A percentile compares a stretch with the other conserved stretches of the same genome.
phyloP scores from a whole-genome alignment of 495 filamentous ascomycete genomes.

The Entonaema liquescens region DNA sequence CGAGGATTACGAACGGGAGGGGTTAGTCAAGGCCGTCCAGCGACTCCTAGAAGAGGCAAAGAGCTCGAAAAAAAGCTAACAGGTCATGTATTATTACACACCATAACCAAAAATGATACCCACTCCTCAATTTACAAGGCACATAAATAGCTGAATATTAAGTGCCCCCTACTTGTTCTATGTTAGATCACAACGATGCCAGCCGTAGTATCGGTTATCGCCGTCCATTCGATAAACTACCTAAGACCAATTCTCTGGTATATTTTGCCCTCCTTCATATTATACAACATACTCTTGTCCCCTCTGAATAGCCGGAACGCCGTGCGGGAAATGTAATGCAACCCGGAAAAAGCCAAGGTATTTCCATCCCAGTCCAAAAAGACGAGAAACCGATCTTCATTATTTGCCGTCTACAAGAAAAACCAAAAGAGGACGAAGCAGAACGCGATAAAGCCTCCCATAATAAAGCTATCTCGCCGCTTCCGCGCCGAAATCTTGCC shows the following conservation, averaged over 20 bases:
- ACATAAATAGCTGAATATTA: not conserved
- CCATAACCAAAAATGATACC: slow-evolving; percentile 35
- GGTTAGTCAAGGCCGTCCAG: slow-evolving; percentile 72
- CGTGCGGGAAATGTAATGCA: slow-evolving; percentile 35
- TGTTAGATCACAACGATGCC: slow-evolving; percentile 1
- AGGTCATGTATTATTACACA: slow-evolving; percentile 14
- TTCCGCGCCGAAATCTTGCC: slow-evolving; percentile 94
- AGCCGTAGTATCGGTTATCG: slow-evolving; percentile 19
- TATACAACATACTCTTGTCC: slow-evolving; percentile 29
- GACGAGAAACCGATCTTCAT: slow-evolving; percentile 4
- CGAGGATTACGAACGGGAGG: slow-evolving; percentile 71
- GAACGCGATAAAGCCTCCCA: slow-evolving; percentile 88
- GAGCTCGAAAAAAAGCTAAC: slow-evolving; percentile 22
- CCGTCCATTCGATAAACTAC: slow-evolving; percentile 1
- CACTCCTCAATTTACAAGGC: slow-evolving; percentile 10
- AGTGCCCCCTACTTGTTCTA: not conserved
- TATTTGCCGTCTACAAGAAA: slow-evolving; percentile 65
- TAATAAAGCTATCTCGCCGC: slow-evolving; percentile 91
- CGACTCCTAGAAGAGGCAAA: slow-evolving; percentile 71
- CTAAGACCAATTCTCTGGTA: slow-evolving; percentile 12
- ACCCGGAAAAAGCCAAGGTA: slow-evolving; percentile 31
- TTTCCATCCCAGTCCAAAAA: slow-evolving; percentile 17
- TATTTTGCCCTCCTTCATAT: slow-evolving; percentile 19
- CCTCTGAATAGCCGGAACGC: slow-evolving; percentile 29
- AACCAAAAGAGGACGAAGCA: slow-evolving; percentile 89